phyloP scores from a whole-genome alignment of 148 eudicot species.

The Fagopyrum homotropicum region DNA sequence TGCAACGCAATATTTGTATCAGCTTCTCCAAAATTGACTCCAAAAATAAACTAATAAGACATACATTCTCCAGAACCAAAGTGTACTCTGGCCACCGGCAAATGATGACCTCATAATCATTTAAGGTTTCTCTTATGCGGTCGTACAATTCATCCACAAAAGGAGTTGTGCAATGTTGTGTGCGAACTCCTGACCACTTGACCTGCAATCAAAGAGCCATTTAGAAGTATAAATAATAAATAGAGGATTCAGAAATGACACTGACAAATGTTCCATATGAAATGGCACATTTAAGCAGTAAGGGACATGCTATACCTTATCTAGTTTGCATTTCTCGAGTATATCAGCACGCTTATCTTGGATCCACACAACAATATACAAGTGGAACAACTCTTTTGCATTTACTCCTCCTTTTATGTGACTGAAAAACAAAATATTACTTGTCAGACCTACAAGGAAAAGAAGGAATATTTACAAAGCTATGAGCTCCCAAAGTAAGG shows the following conservation, averaged over 20 bases:
- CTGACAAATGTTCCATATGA: not conserved
- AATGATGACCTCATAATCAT: slow-evolving; percentile 76
- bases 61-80: slow-evolving; percentile 71
- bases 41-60: slow-evolving; percentile 11
- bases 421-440: slow-evolving; percentile 27
- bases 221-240: not conserved
- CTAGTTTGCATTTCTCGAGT: slow-evolving; percentile 79
- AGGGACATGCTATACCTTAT: slow-evolving; percentile 45
- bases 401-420: slow-evolving; percentile 90
- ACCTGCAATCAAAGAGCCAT: slow-evolving; percentile 32
- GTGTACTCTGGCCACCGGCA: slow-evolving; percentile 97
- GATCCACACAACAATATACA: slow-evolving; percentile 88
- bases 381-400: slow-evolving; percentile 86
- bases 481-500: not conserved
- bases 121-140: slow-evolving; percentile 54
- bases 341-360: slow-evolving; percentile 82
- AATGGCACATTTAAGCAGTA: not conserved
- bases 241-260: not conserved
- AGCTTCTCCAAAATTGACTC: not conserved
- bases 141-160: slow-evolving; percentile 89
- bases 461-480: not conserved
- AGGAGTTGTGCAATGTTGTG: slow-evolving; percentile 76
- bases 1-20: not conserved
- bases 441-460: slow-evolving; percentile 6
- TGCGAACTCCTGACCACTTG: slow-evolving; percentile 83